Conservation (phyloP, 441 rosid genomes). For the Metrosideros polymorpha region DNA sequence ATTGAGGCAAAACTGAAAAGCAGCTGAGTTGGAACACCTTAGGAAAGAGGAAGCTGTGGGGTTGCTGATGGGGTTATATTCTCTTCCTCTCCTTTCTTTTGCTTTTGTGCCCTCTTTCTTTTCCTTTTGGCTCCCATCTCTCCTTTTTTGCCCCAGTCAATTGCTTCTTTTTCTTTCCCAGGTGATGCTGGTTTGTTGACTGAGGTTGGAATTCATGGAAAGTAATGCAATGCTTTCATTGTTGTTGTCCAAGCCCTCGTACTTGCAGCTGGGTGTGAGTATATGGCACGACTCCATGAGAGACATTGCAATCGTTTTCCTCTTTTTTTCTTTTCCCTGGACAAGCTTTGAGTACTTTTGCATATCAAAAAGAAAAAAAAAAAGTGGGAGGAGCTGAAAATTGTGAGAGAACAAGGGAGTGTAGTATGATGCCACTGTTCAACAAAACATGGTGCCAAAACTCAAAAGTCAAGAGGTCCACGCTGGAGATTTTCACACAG, state of each 20-base stretch:
- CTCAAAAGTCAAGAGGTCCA: not conserved
- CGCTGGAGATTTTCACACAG: not conserved
- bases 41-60: not conserved
- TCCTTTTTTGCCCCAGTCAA: not conserved
- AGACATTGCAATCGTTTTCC: not conserved
- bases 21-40: slow-evolving; percentile 10
- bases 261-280: not conserved
- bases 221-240: slow-evolving; percentile 29
- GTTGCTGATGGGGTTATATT: not conserved
- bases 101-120: not conserved
- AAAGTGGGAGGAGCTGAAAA: not conserved
- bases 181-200: slow-evolving; percentile 31
- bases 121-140: not conserved
- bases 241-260: not conserved
- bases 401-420: not conserved
- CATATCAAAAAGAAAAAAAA: not conserved
- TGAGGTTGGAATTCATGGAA: slow-evolving; percentile 28
- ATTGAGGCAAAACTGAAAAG: not conserved
- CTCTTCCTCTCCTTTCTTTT: not conserved
- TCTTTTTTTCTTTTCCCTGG: not conserved
- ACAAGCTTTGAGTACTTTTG: not conserved
- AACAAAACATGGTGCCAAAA: not conserved
- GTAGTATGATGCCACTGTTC: not conserved
- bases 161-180: not conserved
- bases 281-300: not conserved